Base-by-base conservation (phyloP, 257 asterid species). In the Forsythia suspensa region DNA sequence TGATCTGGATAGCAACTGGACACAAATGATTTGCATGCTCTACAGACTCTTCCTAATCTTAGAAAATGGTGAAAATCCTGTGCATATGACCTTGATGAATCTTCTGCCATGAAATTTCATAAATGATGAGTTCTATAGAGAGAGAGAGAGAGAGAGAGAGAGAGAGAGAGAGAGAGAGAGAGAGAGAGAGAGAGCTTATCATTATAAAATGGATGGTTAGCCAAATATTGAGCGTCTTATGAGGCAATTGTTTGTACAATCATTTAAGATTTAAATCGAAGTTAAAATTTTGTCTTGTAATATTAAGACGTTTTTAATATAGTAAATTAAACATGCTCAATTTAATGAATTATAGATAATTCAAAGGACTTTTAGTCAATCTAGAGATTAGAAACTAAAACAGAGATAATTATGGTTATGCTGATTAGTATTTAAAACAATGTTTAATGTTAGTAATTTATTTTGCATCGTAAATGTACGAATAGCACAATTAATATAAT, bases 11-110 rank as follows among this genome's bases (percentile, higher is more conserved):
- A 79, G 77, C 90, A 86, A 82, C 80, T 90, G 76, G 87, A 76
- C 51, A 92, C 75, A n/a, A 92, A 79, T 3, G 89, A 84, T 89
- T 85, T 92, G 87, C 87, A 90, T 12, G 87, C 84, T 77, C 71
- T 83, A 74, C 85, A 80, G 21, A 90, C 76, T 76, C 68, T 80
- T 76, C 86, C 92, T 70, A 89, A 83, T 82, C 89, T 86, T 55
- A 83, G 78, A 77, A 80, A 38, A 77, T 75, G 87, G 70, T 84
- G 75, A 73, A 81, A 67, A 77, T 88, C 85, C 20, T 84, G 88
- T 61, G 91, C 65, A 81, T 84, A 66, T 67, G 90, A 57, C 78
- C 84, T 85, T 73, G 92, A 80, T 73, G 92, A 80, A 84, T 83
- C 81, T 67, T 88, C 88, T 69, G 79, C 94, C 97, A 90, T 88